These are phyloP conservation scores for Diaporthe aspalathi DNA, from an alignment of 2,329 filamentous ascomycete species.

Conservation along the genomic window DNA sequence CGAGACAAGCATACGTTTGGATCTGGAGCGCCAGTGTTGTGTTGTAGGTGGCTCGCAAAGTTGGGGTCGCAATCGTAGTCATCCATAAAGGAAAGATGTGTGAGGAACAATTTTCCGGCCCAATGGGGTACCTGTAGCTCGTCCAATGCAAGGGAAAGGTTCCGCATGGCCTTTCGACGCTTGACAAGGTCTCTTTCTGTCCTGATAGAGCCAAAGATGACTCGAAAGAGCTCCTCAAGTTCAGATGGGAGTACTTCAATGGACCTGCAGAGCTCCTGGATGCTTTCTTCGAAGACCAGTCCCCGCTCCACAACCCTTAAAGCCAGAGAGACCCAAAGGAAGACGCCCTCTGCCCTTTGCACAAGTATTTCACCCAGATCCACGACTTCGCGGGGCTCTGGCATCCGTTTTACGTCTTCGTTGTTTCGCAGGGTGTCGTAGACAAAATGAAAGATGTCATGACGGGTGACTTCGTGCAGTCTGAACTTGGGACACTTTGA, in stretches of 20 bases:
- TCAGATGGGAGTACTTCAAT: slow-evolving; percentile 36
- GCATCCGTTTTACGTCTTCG: not conserved
- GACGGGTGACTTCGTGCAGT: slow-evolving; percentile 10
- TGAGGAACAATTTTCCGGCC: accelerated
- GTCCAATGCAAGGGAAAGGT: slow-evolving; percentile 9
- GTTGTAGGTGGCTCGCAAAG: not conserved
- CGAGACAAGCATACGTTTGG: not conserved
- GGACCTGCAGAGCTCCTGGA: slow-evolving; percentile 32
- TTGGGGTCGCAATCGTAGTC: slow-evolving; percentile 16
- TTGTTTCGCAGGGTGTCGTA: slow-evolving; percentile 8
- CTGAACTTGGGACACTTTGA: not conserved
- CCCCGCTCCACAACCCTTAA: slow-evolving; percentile 37
- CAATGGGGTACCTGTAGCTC: accelerated
- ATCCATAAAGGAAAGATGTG: slow-evolving; percentile 14
- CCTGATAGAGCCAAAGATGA: slow-evolving; percentile 32
- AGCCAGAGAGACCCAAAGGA: slow-evolving; percentile 41
- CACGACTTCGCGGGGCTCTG: not conserved
- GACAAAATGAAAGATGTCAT: not conserved
- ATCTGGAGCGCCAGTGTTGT: not conserved
- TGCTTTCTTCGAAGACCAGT: slow-evolving; percentile 32
- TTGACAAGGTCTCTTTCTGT: not conserved
- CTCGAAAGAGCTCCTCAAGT: slow-evolving; percentile 35
- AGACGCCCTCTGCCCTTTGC: slow-evolving; percentile 38
- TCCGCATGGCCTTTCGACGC: slow-evolving; percentile 14
- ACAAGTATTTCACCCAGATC: not conserved